These are phyloP conservation scores for Nicotiana undulata DNA, from an alignment of 257 asterid genomes.

Conservation along the genomic window DNA sequence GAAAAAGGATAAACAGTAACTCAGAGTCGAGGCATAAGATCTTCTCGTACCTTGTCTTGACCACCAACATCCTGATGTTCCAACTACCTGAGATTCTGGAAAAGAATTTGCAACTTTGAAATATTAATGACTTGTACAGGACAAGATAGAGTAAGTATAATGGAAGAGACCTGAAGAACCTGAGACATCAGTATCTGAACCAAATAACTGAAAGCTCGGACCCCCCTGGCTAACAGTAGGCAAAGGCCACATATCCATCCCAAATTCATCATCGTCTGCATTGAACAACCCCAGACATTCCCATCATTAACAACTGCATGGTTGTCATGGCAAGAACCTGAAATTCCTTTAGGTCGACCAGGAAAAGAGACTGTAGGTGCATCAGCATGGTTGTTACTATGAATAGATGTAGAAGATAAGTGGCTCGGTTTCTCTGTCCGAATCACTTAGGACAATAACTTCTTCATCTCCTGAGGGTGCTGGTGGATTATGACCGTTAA, in stretches of 20 bases:
- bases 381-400: conserved; percentile 26
- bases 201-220: conserved; percentile 74
- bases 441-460: conserved; percentile 77
- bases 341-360: conserved; percentile 38
- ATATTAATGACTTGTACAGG: too few species aligned
- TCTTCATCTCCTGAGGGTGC: conserved; percentile 44
- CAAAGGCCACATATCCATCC: conserved; percentile 62
- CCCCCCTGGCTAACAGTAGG: conserved; percentile 60
- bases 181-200: conserved; percentile 60
- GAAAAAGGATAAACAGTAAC: too few species aligned
- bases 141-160: too few species aligned
- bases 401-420: conserved; percentile 30
- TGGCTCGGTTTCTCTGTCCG: conserved; percentile 66
- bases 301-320: conserved; percentile 37
- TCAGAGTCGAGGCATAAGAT: too few species aligned
- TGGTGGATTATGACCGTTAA: conserved; percentile 29
- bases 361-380: conserved; percentile 35
- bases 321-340: conserved; percentile 51
- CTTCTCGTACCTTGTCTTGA: too few species aligned
- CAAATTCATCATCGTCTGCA: conserved; percentile 48
- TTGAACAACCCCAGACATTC: conserved; percentile 39
- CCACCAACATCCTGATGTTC: too few species aligned
- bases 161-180: conserved; percentile 19
- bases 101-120: too few species aligned
- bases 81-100: too few species aligned